phyloP scores from a whole-genome alignment of 371 early-diverging fungal genomes.

The Parasitella parasitica region DNA sequence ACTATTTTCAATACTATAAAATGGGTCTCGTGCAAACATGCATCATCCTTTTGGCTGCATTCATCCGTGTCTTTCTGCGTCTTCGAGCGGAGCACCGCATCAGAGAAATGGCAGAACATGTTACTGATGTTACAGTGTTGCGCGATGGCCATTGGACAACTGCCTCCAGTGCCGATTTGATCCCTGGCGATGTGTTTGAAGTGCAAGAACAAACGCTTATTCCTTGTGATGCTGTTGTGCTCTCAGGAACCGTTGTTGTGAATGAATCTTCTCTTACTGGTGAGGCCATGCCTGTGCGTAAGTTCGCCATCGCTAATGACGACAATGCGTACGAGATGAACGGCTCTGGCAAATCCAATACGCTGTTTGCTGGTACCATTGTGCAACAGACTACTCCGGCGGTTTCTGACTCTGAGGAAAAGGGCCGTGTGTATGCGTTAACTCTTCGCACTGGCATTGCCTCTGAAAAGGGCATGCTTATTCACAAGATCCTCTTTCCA shows the following conservation, averaged over 20 bases:
- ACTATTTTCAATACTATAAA: slow-evolving; percentile 66
- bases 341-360: slow-evolving; percentile 47
- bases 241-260: slow-evolving; percentile 74
- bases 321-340: slow-evolving; percentile 28
- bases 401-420: background rate
- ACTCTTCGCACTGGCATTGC: slow-evolving; percentile 74
- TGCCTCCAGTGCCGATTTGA: slow-evolving; percentile 50
- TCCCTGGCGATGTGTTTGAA: slow-evolving; percentile 66
- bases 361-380: slow-evolving; percentile 65
- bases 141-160: slow-evolving; percentile 61
- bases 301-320: slow-evolving; percentile 62
- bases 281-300: slow-evolving; percentile 86
- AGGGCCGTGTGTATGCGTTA: slow-evolving; percentile 42
- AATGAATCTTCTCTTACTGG: slow-evolving; percentile 87
- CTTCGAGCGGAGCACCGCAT: slow-evolving; percentile 61
- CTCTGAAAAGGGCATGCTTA: slow-evolving; percentile 76
- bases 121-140: slow-evolving; percentile 38
- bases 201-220: slow-evolving; percentile 32
- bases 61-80: slow-evolving; percentile 63
- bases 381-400: slow-evolving; percentile 45
- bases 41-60: slow-evolving; percentile 64
- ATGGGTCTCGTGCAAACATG: slow-evolving; percentile 69
- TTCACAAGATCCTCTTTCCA: slow-evolving; percentile 77
- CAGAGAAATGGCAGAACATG: slow-evolving; percentile 59
- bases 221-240: slow-evolving; percentile 66